These are phyloP conservation scores for Thinopyrum elongatum DNA, from an alignment of 176 grass and related monocot genomes.

Conservation along the genomic window DNA sequence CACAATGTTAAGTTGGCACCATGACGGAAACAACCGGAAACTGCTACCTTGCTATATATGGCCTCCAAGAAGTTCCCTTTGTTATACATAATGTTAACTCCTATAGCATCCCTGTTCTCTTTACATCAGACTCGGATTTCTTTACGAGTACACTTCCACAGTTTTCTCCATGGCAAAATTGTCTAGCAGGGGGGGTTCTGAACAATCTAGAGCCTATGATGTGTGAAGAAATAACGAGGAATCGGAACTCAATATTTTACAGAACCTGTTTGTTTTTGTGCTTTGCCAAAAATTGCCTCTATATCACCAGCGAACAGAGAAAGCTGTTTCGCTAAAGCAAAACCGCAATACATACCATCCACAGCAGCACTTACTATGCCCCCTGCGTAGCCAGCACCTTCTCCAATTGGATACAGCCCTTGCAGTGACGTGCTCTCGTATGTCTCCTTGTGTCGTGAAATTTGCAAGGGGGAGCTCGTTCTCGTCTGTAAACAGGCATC, in stretches of 20 bases:
- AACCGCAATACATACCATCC: slow-evolving; percentile 92
- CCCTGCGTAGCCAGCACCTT: slow-evolving; percentile 94
- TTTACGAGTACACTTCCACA: slow-evolving; percentile 2
- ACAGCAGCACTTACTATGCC: slow-evolving; percentile 94
- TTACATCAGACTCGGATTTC: slow-evolving; percentile 10
- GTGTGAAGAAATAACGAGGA: not conserved
- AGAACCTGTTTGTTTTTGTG: slow-evolving; percentile 74
- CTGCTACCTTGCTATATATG: not conserved
- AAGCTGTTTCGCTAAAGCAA: slow-evolving; percentile 86
- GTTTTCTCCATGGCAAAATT: slow-evolving; percentile 3
- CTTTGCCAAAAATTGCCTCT: slow-evolving; percentile 68
- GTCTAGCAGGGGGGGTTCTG: not conserved
- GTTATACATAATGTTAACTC: not conserved
- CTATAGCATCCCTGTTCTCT: slow-evolving; percentile 7
- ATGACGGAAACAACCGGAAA: not conserved
- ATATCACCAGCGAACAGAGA: slow-evolving; percentile 69
- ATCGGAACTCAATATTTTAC: slow-evolving; percentile 66
- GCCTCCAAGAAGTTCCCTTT: slow-evolving; percentile 2
- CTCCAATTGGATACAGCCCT: slow-evolving; percentile 82
- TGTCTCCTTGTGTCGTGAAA: slow-evolving; percentile 60
- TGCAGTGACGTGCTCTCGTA: slow-evolving; percentile 73
- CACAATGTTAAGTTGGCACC: slow-evolving; percentile 8
- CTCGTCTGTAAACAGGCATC: slow-evolving; percentile 63
- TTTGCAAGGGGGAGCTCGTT: slow-evolving; percentile 90
- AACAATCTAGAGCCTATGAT: no score